Evolutionary conservation across 1,284 basidiomycete species (phyloP).

Genomic region (Tilletia caries): DNA sequence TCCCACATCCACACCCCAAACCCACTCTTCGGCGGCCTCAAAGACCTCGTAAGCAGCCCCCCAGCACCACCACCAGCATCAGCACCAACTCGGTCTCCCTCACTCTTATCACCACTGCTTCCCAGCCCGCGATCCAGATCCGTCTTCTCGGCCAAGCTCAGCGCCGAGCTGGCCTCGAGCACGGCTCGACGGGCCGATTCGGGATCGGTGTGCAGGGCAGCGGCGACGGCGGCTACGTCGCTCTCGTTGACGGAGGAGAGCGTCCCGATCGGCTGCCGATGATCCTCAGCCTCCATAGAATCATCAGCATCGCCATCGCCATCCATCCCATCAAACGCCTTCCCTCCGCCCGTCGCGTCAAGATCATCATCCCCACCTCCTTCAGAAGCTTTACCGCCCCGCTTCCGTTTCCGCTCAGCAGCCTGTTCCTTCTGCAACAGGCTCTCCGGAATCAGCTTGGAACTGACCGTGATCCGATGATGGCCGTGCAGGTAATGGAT

Average conservation of each 20-base stretch:
- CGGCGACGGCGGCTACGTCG: constrained; percentile 35
- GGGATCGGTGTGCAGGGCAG: constrained; percentile 30
- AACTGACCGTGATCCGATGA: constrained; percentile 29
- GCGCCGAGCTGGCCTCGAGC: constrained; percentile 36
- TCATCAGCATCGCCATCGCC: neutral
- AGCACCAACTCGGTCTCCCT: neutral
- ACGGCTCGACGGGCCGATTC: constrained; percentile 36
- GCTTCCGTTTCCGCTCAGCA: too few species aligned
- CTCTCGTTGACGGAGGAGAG: constrained; percentile 16
- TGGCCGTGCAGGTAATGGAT: constrained; percentile 35
- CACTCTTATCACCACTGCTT: neutral
- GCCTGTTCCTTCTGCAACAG: neutral
- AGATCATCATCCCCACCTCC: neutral
- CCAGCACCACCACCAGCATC: neutral
- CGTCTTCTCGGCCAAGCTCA: constrained; percentile 29
- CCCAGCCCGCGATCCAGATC: neutral
- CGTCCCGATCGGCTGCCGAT: too few species aligned
- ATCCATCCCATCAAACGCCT: neutral
- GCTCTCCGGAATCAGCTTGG: constrained; percentile 23
- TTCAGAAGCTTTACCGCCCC: neutral
- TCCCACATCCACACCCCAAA: constrained; percentile 40
- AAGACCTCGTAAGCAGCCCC: neutral
- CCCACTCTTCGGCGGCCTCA: neutral
- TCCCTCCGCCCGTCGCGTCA: neutral
- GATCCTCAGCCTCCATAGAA: neutral